Percentiles rank a stretch among this genome's conserved stretches.
Conservation (phyloP, 306 rosid species). For the Pyrus pyrifolia region DNA sequence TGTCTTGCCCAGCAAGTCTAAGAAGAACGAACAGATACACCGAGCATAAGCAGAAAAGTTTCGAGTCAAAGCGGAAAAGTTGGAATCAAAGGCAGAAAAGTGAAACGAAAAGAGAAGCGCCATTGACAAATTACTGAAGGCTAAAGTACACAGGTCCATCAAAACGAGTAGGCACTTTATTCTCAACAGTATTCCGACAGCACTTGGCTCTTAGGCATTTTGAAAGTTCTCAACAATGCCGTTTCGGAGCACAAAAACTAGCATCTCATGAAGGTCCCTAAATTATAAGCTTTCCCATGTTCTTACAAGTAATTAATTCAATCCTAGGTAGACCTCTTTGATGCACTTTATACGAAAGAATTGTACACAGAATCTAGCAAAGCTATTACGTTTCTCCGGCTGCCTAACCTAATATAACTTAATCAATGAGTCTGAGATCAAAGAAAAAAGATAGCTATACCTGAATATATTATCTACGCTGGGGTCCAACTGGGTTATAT, state of each 20-base stretch:
- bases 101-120: background rate
- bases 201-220: conserved; percentile 11
- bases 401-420: conserved; percentile 39
- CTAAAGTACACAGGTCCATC: background rate
- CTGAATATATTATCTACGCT: conserved; percentile 36
- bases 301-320: conserved; percentile 12
- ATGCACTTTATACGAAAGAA: conserved; percentile 46
- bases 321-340: conserved; percentile 27
- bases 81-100: background rate
- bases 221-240: conserved; percentile 1
- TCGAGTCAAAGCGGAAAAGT: background rate
- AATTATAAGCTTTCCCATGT: conserved; percentile 19
- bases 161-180: conserved; percentile 7
- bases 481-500: conserved; percentile 26
- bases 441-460: conserved; percentile 27
- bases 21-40: background rate
- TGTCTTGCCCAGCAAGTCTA: background rate
- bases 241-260: conserved; percentile 11
- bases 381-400: conserved; percentile 30
- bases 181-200: conserved; percentile 10
- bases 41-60: background rate
- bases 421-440: conserved; percentile 17
- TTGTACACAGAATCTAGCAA: conserved; percentile 41
- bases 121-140: background rate
- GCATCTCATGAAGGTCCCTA: conserved; percentile 26